These are phyloP conservation scores for Domatiomyces catenatus DNA, from an alignment of 2,329 filamentous ascomycete species.

Conservation along the genomic window DNA sequence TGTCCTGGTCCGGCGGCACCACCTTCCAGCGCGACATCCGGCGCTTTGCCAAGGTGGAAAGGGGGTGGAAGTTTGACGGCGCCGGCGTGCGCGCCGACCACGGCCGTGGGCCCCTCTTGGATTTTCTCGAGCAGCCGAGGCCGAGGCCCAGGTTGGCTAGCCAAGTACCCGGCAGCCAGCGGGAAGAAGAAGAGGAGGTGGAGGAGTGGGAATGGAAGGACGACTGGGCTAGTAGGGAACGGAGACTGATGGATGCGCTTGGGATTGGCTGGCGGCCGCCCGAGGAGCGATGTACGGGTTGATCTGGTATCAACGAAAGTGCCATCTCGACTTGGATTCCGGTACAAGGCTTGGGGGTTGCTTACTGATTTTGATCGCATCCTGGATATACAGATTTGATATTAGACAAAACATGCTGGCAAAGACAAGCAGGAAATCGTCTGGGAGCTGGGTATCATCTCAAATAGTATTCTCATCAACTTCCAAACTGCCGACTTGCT, in stretches of 20 bases:
- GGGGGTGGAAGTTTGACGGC: slow-evolving; percentile 74
- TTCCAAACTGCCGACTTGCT: background rate
- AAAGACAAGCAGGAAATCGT: background rate
- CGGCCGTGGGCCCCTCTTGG: slow-evolving; percentile 48
- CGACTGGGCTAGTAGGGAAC: slow-evolving; percentile 56
- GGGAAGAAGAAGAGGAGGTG: slow-evolving; percentile 61
- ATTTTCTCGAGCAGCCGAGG: slow-evolving; percentile 45
- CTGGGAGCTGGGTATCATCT: background rate
- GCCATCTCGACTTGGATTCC: too few relatives aligned
- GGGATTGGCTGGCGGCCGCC: slow-evolving; percentile 53
- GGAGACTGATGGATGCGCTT: slow-evolving; percentile 61
- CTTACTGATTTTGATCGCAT: too few relatives aligned
- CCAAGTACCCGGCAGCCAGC: slow-evolving; percentile 37
- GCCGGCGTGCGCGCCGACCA: slow-evolving; percentile 59
- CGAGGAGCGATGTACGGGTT: slow-evolving; percentile 53
- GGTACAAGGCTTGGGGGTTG: background rate
- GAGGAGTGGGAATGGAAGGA: slow-evolving; percentile 40
- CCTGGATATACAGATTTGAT: background rate
- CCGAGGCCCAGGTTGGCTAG: too few relatives aligned
- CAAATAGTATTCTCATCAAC: background rate
- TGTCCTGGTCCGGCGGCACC: slow-evolving; percentile 77
- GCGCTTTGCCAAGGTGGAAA: slow-evolving; percentile 58
- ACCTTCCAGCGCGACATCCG: slow-evolving; percentile 82
- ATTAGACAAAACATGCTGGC: background rate
- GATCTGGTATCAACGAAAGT: background rate